Conservation (phyloP, 495 filamentous ascomycete species). For the Penicillium longicatenatum region DNA sequence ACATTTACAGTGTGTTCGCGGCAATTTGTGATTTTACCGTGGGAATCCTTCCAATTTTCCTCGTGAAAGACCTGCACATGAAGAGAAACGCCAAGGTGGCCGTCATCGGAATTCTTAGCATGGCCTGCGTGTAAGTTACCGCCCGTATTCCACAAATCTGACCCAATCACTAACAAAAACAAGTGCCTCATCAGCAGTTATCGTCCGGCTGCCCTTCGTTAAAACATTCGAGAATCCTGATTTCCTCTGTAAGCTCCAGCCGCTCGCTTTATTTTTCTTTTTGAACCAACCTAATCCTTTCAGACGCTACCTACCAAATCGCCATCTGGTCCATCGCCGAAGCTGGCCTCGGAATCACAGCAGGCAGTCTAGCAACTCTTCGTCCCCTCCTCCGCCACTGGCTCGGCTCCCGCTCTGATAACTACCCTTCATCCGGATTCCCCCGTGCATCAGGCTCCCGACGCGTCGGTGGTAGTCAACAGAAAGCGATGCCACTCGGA, state of each 20-base stretch:
- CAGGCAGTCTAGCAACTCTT: constrained; percentile 49
- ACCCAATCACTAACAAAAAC: neutral
- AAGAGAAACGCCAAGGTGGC: constrained; percentile 38
- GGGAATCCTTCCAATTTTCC: constrained; percentile 41
- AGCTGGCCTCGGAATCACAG: constrained; percentile 47
- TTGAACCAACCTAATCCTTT: neutral
- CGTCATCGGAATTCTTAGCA: constrained; percentile 43
- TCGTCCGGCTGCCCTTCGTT: constrained; percentile 45
- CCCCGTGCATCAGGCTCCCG: constrained; percentile 28
- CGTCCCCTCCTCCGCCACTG: constrained; percentile 46
- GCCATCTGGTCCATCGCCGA: constrained; percentile 50
- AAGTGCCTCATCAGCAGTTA: constrained; percentile 44
- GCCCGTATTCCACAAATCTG: neutral
- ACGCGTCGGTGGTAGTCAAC: constrained; percentile 14
- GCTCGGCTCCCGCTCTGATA: constrained; percentile 29
- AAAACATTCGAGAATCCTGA: constrained; percentile 37
- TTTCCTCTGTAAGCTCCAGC: constrained; percentile 39
- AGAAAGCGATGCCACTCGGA: constrained; percentile 31
- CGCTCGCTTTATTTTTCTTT: neutral
- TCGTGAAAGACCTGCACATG: constrained; percentile 42
- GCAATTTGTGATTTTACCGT: constrained; percentile 46
- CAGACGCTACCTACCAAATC: constrained; percentile 44
- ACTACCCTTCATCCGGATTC: constrained; percentile 27
- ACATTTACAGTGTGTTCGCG: constrained; percentile 45
- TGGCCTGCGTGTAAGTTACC: constrained; percentile 46